Evolutionary conservation across 495 filamentous ascomycete genomes (phyloP).

Genomic region (Talaromyces thailandensis): DNA sequence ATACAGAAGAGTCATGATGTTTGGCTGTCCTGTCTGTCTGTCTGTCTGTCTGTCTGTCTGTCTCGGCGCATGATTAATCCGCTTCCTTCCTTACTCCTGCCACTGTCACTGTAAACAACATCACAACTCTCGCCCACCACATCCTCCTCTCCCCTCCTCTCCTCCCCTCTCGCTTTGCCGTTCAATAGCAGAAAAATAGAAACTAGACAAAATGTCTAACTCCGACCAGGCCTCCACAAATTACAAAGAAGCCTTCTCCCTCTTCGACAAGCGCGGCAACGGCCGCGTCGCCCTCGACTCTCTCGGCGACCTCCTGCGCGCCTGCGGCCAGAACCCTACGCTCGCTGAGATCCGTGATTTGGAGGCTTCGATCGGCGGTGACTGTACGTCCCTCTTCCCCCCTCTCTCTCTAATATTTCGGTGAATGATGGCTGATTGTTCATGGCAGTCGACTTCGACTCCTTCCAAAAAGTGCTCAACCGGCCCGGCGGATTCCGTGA

Average conservation of each 20-base stretch:
- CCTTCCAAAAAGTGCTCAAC: constrained; percentile 92
- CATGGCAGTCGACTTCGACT: constrained; percentile 90
- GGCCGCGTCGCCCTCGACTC: constrained; percentile 78
- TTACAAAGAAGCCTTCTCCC: constrained; percentile 99
- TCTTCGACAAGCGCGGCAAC: constrained; percentile 97
- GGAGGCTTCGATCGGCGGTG: constrained; percentile 75
- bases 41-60: background rate
- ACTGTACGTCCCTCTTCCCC: constrained; percentile 57
- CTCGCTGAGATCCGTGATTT: constrained; percentile 83
- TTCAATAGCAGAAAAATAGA: background rate
- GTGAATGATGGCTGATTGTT: background rate
- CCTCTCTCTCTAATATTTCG: background rate
- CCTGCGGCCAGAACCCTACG: constrained; percentile 96
- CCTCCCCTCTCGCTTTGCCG: constrained; percentile 1
- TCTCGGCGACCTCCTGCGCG: constrained; percentile 87
- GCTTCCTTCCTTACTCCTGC: background rate
- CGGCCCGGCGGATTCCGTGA: constrained; percentile 96
- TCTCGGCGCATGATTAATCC: constrained; percentile 7
- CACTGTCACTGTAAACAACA: background rate
- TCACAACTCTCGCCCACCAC: background rate
- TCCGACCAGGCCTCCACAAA: constrained; percentile 84
- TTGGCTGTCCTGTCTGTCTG: background rate
- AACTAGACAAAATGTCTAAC: constrained; percentile 13
- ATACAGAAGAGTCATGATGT: background rate
- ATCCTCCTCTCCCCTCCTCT: background rate